Evolutionary conservation across 1,284 basidiomycete species (phyloP).

Genomic region (Cutaneotrichosporon sp.): DNA sequence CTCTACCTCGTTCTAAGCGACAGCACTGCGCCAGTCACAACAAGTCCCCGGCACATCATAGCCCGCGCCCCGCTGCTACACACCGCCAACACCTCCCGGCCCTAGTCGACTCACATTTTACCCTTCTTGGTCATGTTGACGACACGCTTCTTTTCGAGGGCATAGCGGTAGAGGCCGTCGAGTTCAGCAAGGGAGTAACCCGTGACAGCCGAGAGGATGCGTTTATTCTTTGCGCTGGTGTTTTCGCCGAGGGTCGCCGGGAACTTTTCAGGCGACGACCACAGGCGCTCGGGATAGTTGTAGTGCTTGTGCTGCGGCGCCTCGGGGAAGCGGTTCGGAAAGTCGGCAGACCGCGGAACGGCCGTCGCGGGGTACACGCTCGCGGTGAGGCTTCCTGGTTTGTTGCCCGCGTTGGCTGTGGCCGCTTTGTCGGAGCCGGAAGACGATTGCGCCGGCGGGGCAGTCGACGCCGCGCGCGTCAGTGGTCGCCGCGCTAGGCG

Average conservation of each 20-base stretch:
- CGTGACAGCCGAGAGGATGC: slow-evolving; percentile 26
- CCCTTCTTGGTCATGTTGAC: slow-evolving; percentile 49
- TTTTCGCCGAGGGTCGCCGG: slow-evolving; percentile 30
- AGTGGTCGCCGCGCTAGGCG: background rate
- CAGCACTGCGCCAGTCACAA: too few species aligned
- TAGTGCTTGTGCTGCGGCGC: slow-evolving; percentile 31
- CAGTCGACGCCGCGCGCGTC: background rate
- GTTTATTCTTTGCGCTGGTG: slow-evolving; percentile 19
- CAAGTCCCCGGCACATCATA: too few species aligned
- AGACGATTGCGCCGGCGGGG: too few species aligned
- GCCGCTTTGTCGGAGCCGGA: background rate
- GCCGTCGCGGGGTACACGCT: background rate
- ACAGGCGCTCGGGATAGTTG: slow-evolving; percentile 33
- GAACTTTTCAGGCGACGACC: slow-evolving; percentile 7
- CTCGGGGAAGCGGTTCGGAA: slow-evolving; percentile 18
- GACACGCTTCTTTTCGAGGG: slow-evolving; percentile 36
- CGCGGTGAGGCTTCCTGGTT: too few species aligned
- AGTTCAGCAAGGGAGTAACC: slow-evolving; percentile 31
- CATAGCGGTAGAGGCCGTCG: slow-evolving; percentile 31
- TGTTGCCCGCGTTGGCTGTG: background rate
- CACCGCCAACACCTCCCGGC: background rate
- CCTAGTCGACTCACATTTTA: slow-evolving; percentile 38
- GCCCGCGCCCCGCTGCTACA: too few species aligned
- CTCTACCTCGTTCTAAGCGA: too few species aligned
- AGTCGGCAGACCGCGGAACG: slow-evolving; percentile 26